These are phyloP conservation scores for Melocanna baccifera DNA, from an alignment of 176 grass and related monocot genomes.

Conservation along the genomic window DNA sequence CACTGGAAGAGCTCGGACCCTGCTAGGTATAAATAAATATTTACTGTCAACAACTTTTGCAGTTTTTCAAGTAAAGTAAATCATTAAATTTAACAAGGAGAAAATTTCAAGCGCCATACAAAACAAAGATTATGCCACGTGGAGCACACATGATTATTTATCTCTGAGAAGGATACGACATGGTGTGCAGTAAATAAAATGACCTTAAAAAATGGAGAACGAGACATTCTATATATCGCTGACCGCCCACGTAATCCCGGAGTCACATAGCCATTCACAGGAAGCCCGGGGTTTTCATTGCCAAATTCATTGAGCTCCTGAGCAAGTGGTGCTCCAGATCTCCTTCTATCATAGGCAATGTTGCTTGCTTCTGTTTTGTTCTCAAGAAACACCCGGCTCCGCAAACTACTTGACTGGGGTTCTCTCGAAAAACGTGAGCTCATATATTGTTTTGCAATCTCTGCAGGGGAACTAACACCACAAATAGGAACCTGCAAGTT, in stretches of 20 bases:
- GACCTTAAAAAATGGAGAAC: conserved; percentile 67
- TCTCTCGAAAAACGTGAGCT: conserved; percentile 39
- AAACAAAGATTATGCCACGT: not conserved
- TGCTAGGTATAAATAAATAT: conserved; percentile 29
- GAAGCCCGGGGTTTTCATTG: conserved; percentile 29
- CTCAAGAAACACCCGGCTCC: conserved; percentile 38
- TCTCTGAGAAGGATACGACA: not conserved
- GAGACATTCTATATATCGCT: conserved; percentile 58
- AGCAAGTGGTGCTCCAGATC: conserved; percentile 20
- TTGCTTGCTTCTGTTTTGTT: conserved; percentile 42
- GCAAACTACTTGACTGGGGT: conserved; percentile 30
- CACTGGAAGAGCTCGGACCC: conserved; percentile 40
- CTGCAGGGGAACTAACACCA: conserved; percentile 45
- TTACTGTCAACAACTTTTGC: not conserved
- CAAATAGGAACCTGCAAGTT: conserved; percentile 32
- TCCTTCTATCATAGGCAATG: conserved; percentile 29
- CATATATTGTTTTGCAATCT: conserved; percentile 74
- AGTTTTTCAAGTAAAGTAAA: conserved; percentile 4
- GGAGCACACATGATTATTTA: conserved; percentile 2
- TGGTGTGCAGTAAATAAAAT: not conserved
- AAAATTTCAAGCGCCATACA: not conserved
- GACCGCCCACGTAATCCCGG: conserved; percentile 47
- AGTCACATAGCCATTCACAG: conserved; percentile 53
- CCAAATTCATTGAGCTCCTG: conserved; percentile 23
- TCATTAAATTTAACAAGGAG: not conserved